Base-by-base conservation (phyloP, 2,329 filamentous ascomycete species). In the Penicillium sp. region DNA sequence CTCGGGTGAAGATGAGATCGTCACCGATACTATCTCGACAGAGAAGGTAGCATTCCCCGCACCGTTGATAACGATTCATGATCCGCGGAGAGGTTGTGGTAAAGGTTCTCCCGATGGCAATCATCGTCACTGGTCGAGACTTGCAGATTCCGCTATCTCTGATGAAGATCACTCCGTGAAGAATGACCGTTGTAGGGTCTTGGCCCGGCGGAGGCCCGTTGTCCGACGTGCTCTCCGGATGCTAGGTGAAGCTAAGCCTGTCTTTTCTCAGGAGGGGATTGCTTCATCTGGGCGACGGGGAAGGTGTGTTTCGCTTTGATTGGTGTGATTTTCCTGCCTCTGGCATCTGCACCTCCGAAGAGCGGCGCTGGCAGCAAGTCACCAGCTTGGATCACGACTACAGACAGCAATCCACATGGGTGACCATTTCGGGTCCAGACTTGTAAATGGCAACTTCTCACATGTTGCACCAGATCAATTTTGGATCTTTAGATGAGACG, bases 141-240 rank as follows among this genome's bases (percentile, higher is more conserved):
- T 35, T 45, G 27, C 26, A 38, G 12, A 42, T 26, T 11, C 37
- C 36, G 29, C 40, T 8, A 32, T 42, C 25, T 33, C 29, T 11
- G 18, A 27, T 24, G 41, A 47, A 29, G n/a, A 43, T 37, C 41
- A 29, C 40, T 43, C 9, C 24, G 41, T 13, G 26, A 13, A 29
- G 11, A 46, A 47, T 12, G 43, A 11, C 9, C 12, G 13, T 43
- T 46, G 13, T 29, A 33, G 33, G 24, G 11, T 39, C 59, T 60
- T 61, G 56, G 58, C 56, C 58, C 58, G 57, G 40, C 57, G 54
- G 58, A 57, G 48, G 34, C 41, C 58, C 54, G 54, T 39, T 37
- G 50, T 43, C 38, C 27, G 18, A 12, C 34, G 34, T 34, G 44
- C n/a, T 29, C 7, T 37, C 9, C 4, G 32, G 11, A 1, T 9